Conservation (phyloP, 108 stramenopile genomes). For the Licmophora abbreviata region DNA sequence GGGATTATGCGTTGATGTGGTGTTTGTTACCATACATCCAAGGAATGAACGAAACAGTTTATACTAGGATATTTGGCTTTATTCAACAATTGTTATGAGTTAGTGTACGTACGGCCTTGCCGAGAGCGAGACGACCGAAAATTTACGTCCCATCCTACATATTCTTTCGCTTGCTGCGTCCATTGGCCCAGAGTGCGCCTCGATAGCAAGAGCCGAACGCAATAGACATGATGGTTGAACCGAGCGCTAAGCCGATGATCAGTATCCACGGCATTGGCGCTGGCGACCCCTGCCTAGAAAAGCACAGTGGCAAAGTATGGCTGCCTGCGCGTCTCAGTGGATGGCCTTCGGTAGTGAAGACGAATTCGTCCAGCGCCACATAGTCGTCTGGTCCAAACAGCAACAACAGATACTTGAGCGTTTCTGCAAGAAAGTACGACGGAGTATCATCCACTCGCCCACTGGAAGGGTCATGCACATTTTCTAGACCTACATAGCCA, state of each 20-base stretch:
- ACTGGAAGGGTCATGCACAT: conserved; percentile 23
- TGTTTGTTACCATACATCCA: too few relatives aligned
- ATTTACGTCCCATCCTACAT: too few relatives aligned
- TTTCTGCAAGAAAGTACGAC: conserved; percentile 85
- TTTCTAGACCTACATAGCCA: conserved; percentile 35
- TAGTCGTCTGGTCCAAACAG: conserved; percentile 12
- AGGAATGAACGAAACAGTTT: too few relatives aligned
- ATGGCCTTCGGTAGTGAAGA: conserved; percentile 81
- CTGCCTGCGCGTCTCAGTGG: conserved; percentile 23
- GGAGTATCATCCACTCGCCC: conserved; percentile 63
- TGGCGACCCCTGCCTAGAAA: background rate
- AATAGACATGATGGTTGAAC: too few relatives aligned
- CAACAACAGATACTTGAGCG: conserved; percentile 68
- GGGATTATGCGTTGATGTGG: too few relatives aligned
- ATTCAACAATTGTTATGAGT: too few relatives aligned
- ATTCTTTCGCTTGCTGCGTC: too few relatives aligned
- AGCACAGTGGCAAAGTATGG: background rate
- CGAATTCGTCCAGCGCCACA: conserved; percentile 22
- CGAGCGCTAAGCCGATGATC: background rate
- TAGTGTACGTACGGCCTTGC: too few relatives aligned
- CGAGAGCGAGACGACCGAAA: too few relatives aligned
- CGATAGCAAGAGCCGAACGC: too few relatives aligned
- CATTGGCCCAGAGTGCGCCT: too few relatives aligned
- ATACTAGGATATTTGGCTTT: too few relatives aligned
- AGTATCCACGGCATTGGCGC: background rate